Evolutionary conservation across 2,329 filamentous ascomycete species (phyloP).

Genomic region (Monilinia laxa): DNA sequence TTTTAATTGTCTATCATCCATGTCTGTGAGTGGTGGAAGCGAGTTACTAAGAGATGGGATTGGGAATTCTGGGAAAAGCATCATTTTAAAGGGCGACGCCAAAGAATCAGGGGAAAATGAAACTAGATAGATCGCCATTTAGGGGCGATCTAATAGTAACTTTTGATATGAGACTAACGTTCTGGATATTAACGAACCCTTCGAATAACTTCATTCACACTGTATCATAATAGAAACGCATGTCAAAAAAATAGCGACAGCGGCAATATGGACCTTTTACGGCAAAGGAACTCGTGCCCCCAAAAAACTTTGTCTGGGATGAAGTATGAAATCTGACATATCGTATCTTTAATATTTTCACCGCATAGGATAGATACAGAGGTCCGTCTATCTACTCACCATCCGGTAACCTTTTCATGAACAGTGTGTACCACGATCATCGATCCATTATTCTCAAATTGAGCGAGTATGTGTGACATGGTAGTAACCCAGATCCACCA

Average conservation of each 20-base stretch:
- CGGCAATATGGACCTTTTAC: background rate
- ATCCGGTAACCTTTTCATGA: conserved; percentile 4
- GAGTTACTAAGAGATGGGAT: conserved; percentile 16
- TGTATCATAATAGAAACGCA: background rate
- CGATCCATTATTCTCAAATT: background rate
- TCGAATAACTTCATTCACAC: background rate
- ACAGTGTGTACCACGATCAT: conserved; percentile 11
- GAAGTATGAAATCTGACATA: conserved; percentile 3
- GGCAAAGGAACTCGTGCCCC: background rate
- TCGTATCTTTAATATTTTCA: conserved; percentile 15
- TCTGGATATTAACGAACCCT: background rate
- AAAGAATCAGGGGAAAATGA: conserved; percentile 20
- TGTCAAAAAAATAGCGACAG: background rate
- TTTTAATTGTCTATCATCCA: background rate
- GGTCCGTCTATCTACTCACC: background rate
- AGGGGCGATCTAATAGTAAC: conserved; percentile 23
- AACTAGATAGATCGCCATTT: conserved; percentile 23
- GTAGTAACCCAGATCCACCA: background rate
- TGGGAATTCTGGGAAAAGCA: conserved; percentile 18
- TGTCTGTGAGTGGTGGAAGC: conserved; percentile 19
- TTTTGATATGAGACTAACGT: background rate
- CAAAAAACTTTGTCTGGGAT: conserved; percentile 1
- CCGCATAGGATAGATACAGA: conserved; percentile 19
- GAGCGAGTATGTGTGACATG: background rate
- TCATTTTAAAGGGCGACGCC: conserved; percentile 20